Evolutionary conservation across 805 yeast genomes (phyloP).

Genomic region (Candida ficus): DNA sequence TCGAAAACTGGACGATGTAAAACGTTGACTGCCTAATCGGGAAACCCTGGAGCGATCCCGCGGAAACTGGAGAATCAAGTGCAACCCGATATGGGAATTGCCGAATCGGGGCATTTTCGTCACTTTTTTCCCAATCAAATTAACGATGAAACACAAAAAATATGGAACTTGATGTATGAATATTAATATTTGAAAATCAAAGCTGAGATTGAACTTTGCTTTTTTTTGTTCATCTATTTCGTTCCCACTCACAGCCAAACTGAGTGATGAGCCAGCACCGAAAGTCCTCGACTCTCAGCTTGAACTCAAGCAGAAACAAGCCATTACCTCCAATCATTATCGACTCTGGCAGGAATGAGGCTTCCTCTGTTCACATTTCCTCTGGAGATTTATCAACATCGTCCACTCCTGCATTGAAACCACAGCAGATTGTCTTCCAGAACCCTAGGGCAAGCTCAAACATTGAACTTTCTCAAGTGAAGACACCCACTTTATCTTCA

Average conservation of each 20-base stretch:
- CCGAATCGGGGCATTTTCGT: not conserved
- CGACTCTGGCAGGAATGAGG: constrained; percentile 4
- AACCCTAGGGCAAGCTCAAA: not conserved
- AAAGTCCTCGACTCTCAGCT: constrained; percentile 23
- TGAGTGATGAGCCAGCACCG: constrained; percentile 14
- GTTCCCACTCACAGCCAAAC: too few relatives aligned
- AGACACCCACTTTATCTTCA: constrained; percentile 1
- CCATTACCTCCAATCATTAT: constrained; percentile 25
- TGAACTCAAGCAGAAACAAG: constrained; percentile 23
- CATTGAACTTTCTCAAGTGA: not conserved
- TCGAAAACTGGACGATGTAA: constrained; percentile 1
- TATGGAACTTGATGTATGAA: too few relatives aligned
- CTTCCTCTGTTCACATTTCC: not conserved
- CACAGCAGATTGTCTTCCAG: not conserved
- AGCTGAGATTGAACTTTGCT: not conserved
- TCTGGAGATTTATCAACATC: not conserved
- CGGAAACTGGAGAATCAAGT: too few relatives aligned
- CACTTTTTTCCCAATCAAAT: not conserved
- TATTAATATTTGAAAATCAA: too few relatives aligned
- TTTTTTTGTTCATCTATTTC: too few relatives aligned
- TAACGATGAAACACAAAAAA: too few relatives aligned
- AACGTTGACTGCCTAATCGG: constrained; percentile 7
- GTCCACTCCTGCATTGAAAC: not conserved
- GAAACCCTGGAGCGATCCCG: constrained; percentile 1
- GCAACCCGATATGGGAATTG: too few relatives aligned